phyloP scores from a whole-genome alignment of 345 rosid species.

The Kandelia obovata region DNA sequence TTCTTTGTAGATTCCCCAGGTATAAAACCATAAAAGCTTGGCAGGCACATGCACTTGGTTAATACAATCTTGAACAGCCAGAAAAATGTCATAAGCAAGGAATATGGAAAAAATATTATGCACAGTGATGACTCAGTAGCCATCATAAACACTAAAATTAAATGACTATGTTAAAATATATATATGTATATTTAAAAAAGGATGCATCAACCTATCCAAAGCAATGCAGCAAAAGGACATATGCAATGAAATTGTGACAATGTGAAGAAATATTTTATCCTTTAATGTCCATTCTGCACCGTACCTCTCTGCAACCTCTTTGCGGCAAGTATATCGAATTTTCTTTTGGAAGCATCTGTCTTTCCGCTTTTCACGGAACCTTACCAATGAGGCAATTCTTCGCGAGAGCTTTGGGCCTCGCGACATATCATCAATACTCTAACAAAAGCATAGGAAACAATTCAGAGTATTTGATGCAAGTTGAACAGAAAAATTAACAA shows the following conservation, averaged over 20 bases:
- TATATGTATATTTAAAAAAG: too few relatives aligned
- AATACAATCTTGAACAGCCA: too few relatives aligned
- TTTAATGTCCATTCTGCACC: background rate
- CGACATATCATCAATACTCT: constrained; percentile 35
- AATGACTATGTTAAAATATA: too few relatives aligned
- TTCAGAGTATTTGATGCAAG: background rate
- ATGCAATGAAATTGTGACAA: background rate
- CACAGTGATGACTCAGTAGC: too few relatives aligned
- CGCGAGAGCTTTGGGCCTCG: constrained; percentile 35
- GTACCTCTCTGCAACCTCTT: constrained; percentile 47
- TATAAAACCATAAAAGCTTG: too few relatives aligned
- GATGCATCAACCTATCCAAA: background rate
- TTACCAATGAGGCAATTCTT: constrained; percentile 41
- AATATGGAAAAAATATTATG: too few relatives aligned
- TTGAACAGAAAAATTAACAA: background rate
- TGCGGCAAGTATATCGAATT: constrained; percentile 39
- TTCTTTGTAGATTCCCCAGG: too few relatives aligned
- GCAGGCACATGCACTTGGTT: too few relatives aligned
- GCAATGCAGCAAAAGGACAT: background rate
- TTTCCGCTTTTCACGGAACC: constrained; percentile 47
- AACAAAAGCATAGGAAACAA: constrained; percentile 15
- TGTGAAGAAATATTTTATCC: background rate
- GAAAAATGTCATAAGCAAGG: too few relatives aligned
- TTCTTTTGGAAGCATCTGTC: constrained; percentile 47
- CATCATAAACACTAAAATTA: too few relatives aligned